Evolutionary conservation across 495 filamentous ascomycete genomes (phyloP).

Genomic region (Penicillium manginii): DNA sequence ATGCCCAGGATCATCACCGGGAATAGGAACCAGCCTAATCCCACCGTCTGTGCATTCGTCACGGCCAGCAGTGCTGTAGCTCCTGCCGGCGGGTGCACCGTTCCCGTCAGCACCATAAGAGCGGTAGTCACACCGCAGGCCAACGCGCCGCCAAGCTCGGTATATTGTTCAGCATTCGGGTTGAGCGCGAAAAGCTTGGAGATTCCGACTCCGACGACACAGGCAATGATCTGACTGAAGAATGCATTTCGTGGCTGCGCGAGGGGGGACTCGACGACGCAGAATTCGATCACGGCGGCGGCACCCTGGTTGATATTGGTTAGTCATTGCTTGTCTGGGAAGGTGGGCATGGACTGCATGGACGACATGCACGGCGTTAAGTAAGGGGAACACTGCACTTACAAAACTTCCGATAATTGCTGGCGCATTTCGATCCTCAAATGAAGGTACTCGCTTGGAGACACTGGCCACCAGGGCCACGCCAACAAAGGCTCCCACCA

Average conservation of each 20-base stretch:
- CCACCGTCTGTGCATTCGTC: constrained; percentile 52
- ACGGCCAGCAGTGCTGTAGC: constrained; percentile 84
- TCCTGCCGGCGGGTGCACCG: constrained; percentile 85
- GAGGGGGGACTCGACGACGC: constrained; percentile 77
- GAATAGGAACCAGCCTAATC: constrained; percentile 75
- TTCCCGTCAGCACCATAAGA: constrained; percentile 76
- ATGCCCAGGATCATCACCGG: constrained; percentile 68
- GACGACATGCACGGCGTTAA: background rate
- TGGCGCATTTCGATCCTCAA: constrained; percentile 40
- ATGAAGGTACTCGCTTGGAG: constrained; percentile 42
- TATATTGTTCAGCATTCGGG: constrained; percentile 44
- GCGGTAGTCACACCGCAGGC: constrained; percentile 69
- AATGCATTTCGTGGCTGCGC: constrained; percentile 81
- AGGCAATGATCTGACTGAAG: constrained; percentile 70
- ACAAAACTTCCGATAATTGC: constrained; percentile 49
- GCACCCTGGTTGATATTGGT: constrained; percentile 59
- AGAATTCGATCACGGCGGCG: constrained; percentile 75
- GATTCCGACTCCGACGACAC: constrained; percentile 66
- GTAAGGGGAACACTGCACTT: constrained; percentile 12
- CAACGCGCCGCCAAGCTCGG: constrained; percentile 71
- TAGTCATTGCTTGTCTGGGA: constrained; percentile 7
- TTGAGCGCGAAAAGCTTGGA: constrained; percentile 73
- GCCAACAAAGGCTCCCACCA: constrained; percentile 49
- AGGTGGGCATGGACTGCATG: too few species aligned
- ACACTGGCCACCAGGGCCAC: constrained; percentile 47